Conservation (phyloP, 176 grass and related monocot species). For the Musa acuminata region DNA sequence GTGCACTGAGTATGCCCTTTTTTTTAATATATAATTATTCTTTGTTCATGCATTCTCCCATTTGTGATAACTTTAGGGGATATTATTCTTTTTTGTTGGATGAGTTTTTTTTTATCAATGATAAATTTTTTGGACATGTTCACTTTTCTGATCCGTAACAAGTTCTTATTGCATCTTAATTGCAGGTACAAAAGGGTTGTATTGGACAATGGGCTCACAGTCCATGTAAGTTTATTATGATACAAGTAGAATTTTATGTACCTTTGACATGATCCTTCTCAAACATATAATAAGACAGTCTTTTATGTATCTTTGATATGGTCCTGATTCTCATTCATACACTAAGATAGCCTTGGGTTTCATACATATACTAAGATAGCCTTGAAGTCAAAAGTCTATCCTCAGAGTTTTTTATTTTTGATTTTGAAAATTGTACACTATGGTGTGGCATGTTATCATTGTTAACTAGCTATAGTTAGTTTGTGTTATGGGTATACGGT, state of each 20-base stretch:
- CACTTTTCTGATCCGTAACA: slow-evolving; percentile 16
- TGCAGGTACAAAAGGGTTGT: slow-evolving; percentile 90
- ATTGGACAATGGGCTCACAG: slow-evolving; percentile 80
- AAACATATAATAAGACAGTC: too few relatives aligned
- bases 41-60: too few relatives aligned
- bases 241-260: slow-evolving; percentile 11
- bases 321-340: too few relatives aligned
- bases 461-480: background rate
- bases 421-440: background rate
- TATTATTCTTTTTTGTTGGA: background rate
- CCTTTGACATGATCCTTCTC: slow-evolving; percentile 10
- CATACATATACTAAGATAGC: background rate
- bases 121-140: background rate
- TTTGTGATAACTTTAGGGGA: background rate
- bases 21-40: too few relatives aligned
- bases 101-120: background rate
- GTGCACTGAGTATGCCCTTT: too few relatives aligned
- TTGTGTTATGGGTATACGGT: background rate
- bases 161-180: background rate
- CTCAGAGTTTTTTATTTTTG: background rate
- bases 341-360: too few relatives aligned
- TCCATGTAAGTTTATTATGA: slow-evolving; percentile 55
- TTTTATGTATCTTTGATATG: too few relatives aligned
- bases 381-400: background rate
- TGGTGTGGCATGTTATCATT: background rate